Base-by-base conservation (phyloP, 257 asterid genomes). In the Solanum rostratum region DNA sequence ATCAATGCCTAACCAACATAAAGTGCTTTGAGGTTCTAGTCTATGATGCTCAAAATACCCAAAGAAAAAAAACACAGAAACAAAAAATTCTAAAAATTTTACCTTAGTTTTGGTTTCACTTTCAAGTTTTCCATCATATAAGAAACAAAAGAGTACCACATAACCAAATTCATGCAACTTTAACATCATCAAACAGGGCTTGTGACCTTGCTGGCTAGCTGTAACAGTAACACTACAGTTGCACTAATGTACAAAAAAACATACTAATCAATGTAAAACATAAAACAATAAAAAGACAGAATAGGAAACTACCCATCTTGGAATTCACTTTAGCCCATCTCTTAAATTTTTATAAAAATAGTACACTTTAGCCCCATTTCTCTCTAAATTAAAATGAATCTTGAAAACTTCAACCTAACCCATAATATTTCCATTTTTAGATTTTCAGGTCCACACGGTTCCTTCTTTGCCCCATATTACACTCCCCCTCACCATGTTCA, bases 361-460 rank as follows among this genome's bases (percentile, higher is more conserved):
- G 62, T 49, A 50, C 39, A 50, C 15, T 78, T 27, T 18, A 79
- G 7, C 49, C 60, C 43, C 43, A 79, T 55, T 52, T 20, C 62
- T 20, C 62, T 10, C n/a, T 20, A 57, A 20, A 57, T 20, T 79
- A 76, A 30, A 18, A n/a, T 14, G 20, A 70, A 71, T 84, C 73
- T 82, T 22, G 79, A 82, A 24, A 82, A 81, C 15, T 10, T 10
- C 78, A 41, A 60, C 59, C 78, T 20, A 45, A 62, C 85, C 10
- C 15, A 49, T 65, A 30, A 24, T 53, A 85, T 39, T 76, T 66
- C 84, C 57, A n/a, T 2, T 43, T 45, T 57, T 27, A 78, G 73
- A 68, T 71, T 83, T 57, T 80, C 68, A 63, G 85, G 90, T 83
- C 91, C 87, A 85, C 89, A 85, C 81, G 66, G 46, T 71, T 85